Base-by-base conservation (phyloP, 352 stramenopile species). In the Pythium aquatile region DNA sequence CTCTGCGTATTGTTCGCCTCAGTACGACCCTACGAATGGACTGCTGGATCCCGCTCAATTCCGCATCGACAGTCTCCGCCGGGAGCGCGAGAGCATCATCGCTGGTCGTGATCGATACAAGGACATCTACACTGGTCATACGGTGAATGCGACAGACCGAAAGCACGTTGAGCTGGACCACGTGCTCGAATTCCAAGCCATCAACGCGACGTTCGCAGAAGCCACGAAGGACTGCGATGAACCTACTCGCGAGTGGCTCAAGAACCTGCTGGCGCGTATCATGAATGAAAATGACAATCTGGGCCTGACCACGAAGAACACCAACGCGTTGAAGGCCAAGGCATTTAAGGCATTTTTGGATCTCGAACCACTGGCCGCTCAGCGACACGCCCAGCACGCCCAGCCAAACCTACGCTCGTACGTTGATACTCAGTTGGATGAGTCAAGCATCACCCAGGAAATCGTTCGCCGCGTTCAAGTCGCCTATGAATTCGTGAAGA, bases 231-330 rank as follows among this genome's bases (percentile, higher is more conserved):
- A 16, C 5, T 8, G 10, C 20, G 20, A 32, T 5, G 20, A 53
- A 32, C 20, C 20, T 16, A 9, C 20, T 14, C 17, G 44, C 17
- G 17, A 46, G 40, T 53, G 46, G 46, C 20, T 32, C 11, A 28
- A 3, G 29, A 29, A 9, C 1, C 14, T 40, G 30, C 4, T 39
- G 14, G 24, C 29, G 51, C 51, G 28, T 16, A 17, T 40, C 30
- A 7, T 57, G n/a, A 60, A 60, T 28, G n/a, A 48, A 37, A 28
- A 60, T 40, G 24, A 10, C 3, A 60, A 60, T 33, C 54, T 60
- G 35, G 33, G 54, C 35, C 8, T 60, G 20, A 60, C 54, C 6
- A 33, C 39, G 13, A 60, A 48, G 54, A n/a, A 17, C 17, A 49
- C 39, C 54, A 49, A 48, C 35, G 4, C 5, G 10, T 9, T 9